These are phyloP conservation scores for Cladosporium sp. DNA, from an alignment of 2,329 filamentous ascomycete genomes.

Conservation along the genomic window DNA sequence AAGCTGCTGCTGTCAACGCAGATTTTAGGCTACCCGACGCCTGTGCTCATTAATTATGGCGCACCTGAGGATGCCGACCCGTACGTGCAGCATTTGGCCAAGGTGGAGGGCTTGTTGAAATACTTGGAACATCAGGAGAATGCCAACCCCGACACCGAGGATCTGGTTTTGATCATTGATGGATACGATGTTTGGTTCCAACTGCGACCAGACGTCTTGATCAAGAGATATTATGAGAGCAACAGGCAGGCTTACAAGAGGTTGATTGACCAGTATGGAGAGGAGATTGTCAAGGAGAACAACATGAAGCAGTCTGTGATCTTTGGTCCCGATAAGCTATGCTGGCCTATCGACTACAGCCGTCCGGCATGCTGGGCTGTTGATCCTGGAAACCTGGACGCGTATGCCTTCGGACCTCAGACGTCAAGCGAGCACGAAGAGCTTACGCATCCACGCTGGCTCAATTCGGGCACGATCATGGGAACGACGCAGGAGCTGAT, in stretches of 20 bases:
- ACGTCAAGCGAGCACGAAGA: constrained; percentile 38
- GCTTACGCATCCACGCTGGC: constrained; percentile 44
- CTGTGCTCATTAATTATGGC: constrained; percentile 49
- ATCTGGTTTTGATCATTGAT: constrained; percentile 61
- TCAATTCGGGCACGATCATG: constrained; percentile 47
- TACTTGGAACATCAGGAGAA: constrained; percentile 37
- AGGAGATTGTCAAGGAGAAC: constrained; percentile 32
- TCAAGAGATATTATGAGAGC: constrained; percentile 57
- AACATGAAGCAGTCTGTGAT: constrained; percentile 28
- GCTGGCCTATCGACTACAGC: constrained; percentile 29
- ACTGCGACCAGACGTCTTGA: constrained; percentile 58
- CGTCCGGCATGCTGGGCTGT: constrained; percentile 31
- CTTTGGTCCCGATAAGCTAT: constrained; percentile 32
- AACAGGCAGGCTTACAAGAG: constrained; percentile 49
- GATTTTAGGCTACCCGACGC: constrained; percentile 56
- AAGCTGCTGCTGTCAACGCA: constrained; percentile 55
- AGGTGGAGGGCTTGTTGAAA: constrained; percentile 42
- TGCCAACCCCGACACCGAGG: constrained; percentile 46
- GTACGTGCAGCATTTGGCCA: constrained; percentile 42
- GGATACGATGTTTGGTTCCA: constrained; percentile 62
- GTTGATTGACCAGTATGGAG: constrained; percentile 23
- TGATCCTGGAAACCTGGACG: constrained; percentile 21
- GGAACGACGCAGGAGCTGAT: constrained; percentile 30
- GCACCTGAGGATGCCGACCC: constrained; percentile 28
- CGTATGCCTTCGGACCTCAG: constrained; percentile 44